phyloP scores from a whole-genome alignment of 345 rosid genomes.

The Crucihimalaya himalaica region DNA sequence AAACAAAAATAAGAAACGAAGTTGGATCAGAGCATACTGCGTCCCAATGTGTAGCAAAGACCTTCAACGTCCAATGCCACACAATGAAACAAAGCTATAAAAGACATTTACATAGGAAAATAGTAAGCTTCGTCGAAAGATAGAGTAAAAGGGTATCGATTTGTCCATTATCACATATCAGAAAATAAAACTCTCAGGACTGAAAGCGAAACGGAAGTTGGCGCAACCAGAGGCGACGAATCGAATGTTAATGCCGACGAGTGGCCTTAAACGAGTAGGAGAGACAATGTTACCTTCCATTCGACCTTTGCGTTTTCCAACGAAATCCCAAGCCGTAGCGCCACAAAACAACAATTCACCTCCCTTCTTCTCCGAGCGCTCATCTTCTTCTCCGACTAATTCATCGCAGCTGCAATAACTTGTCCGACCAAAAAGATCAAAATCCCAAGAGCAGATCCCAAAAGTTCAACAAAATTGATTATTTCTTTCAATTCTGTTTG shows the following conservation, averaged over 20 bases:
- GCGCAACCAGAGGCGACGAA: constrained; percentile 86
- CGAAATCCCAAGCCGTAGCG: constrained; percentile 70
- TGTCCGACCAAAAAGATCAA: background rate
- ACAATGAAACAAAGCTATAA: constrained; percentile 88
- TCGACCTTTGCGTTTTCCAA: constrained; percentile 67
- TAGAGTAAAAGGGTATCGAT: background rate
- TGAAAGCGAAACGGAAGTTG: too few relatives aligned
- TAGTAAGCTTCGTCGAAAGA: constrained; percentile 29
- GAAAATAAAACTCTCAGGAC: too few relatives aligned
- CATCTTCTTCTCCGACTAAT: constrained; percentile 58
- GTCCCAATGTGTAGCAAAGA: constrained; percentile 98
- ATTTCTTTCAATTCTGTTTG: constrained; percentile 84
- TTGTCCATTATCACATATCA: constrained; percentile 17
- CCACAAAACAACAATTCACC: constrained; percentile 98
- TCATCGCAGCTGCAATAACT: constrained; percentile 52
- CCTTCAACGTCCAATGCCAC: constrained; percentile 97
- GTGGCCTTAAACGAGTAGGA: constrained; percentile 92
- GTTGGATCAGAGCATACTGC: constrained; percentile 49
- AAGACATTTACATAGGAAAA: background rate
- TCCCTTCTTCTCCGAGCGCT: constrained; percentile 56
- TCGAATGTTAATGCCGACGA: constrained; percentile 72
- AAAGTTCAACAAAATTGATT: too few relatives aligned
- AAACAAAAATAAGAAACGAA: background rate
- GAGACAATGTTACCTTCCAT: constrained; percentile 78
- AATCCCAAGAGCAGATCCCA: constrained; percentile 41